Base-by-base conservation (phyloP, 2,329 filamentous ascomycete species). In the Aspergillus caelatus region DNA sequence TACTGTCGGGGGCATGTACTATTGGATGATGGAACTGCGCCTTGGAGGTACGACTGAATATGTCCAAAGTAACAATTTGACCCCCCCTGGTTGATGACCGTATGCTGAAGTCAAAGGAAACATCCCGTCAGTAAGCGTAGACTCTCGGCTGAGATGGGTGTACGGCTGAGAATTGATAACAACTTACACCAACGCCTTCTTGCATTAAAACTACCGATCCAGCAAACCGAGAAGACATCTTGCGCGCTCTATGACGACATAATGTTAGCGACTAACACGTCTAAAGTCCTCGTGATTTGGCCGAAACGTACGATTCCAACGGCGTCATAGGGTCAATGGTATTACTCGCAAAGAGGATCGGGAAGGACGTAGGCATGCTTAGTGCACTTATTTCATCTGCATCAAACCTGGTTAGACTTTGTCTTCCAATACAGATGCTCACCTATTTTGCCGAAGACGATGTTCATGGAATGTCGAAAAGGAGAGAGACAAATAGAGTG, bases 251-350 rank as follows among this genome's bases (percentile, higher is more conserved):
- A 41, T 30, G n/a, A 54, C 1, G 32, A 55, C 32, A 50, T 54
- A 56, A 56, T 46, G 36, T 61, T 28, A 67, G 50, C 48, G 36
- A 62, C 11, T 36, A 48, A 58, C 28, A 46, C 39, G 21, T 4
- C 43, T 16, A 26, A 52, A 54, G 12, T 28, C 23, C 12, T 19
- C 28, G 21, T 6, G 45, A 48, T 28, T 8, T 16, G 55, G 9
- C 32, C 39, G 4, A 41, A 56, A 59, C 65, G 14, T 67, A 68
- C 65, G 65, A 67, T 61, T 58, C 12, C 23, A 87, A 73, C 3
- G 85, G 85, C 1, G 85, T 88, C 0, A 88, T 83, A 0, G 86
- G 86, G 64, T 88, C 86, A 41, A 82, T 78, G 0, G 82, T 84
- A 70, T 84, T 87, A 32, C 82, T 82, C 21, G 86, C 70, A 70